Evolutionary conservation across 495 filamentous ascomycete species (phyloP), one percentile per base, ranked within the genome.

Genomic region (Filosporella fistucella): DNA sequence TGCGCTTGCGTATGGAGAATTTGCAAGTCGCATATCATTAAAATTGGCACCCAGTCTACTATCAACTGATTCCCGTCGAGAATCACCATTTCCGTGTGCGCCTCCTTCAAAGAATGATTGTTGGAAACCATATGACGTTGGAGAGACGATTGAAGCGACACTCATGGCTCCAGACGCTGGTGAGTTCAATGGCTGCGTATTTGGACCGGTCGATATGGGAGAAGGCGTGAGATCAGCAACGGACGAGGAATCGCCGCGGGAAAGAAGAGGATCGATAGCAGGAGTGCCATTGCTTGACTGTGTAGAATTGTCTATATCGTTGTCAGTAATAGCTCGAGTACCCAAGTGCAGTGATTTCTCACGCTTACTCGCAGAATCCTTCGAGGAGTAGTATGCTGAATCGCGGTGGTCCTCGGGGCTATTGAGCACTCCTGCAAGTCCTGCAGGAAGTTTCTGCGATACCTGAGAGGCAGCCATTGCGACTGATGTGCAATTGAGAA

Each of bases 11-110:
- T 89, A 88, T 6, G 86, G 86, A 2, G 86, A 84, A 13, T 68
- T 65, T 29, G 82, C 82, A 52, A 91, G 74, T 17, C 80, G 73
- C 59, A 90, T 69, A 23, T 86, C 80, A 38, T 74, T 75, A 42
- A 90, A 84, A 17, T 77, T 78, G 54, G 81, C 77, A 51, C 85
- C 85, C 56, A 90, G 75, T 47, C 84, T 75, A 56, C 84, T 87
- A 54, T 88, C 85, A n/a, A 89, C 74, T 48, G 85, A 89, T 65
- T 84, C 86, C 38, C 86, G 78, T 38, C 86, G 77, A 33, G 86
- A 88, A 13, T 62, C 53, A 0, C 43, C 46, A 38, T 51, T 56
- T 5, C 36, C 28, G 28, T 42, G 41, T 17, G 41, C 24, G 14
- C 42, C 50, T 11, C 39, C 29, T 26, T 47, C 34, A 16, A 40